These are phyloP conservation scores for Trichoderma sp. DNA, from an alignment of 2,329 filamentous ascomycete genomes.

Conservation along the genomic window DNA sequence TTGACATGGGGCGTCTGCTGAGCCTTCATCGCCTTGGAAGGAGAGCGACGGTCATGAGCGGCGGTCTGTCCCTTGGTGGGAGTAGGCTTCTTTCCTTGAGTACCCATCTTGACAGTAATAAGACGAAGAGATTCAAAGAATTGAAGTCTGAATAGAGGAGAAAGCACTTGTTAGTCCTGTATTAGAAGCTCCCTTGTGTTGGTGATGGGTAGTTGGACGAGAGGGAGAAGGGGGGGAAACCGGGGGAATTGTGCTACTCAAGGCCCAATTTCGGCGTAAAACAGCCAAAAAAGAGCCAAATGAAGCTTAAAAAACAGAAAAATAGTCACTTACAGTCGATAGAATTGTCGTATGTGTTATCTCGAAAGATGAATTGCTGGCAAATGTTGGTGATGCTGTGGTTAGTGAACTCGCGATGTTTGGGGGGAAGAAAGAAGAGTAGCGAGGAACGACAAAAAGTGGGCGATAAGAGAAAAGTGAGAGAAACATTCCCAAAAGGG, in stretches of 20 bases:
- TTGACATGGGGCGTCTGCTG: background rate
- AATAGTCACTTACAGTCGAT: slow-evolving; percentile 1
- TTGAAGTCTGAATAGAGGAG: background rate
- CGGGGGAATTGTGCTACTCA: background rate
- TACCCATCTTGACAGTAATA: slow-evolving; percentile 19
- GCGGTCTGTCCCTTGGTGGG: slow-evolving; percentile 24
- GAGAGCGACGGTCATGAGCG: slow-evolving; percentile 15
- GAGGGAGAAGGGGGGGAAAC: background rate
- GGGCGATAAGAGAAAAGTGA: background rate
- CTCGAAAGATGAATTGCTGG: background rate
- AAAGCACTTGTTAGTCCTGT: background rate
- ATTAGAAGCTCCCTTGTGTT: background rate
- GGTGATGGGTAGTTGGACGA: background rate
- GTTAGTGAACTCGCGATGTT: background rate
- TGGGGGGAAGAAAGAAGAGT: background rate
- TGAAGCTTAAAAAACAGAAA: background rate
- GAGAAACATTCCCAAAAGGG: background rate
- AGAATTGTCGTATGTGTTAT: background rate
- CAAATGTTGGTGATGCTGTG: background rate
- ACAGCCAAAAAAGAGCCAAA: background rate
- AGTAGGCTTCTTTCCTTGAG: slow-evolving; percentile 22
- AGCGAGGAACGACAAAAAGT: background rate
- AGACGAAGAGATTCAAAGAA: background rate
- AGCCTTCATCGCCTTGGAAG: slow-evolving; percentile 19
- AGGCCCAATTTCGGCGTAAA: background rate